Percentiles rank a stretch among this genome's conserved stretches.
Evolutionary conservation across 2,329 filamentous ascomycete genomes (phyloP).

Genomic region (Cytospora piceae): DNA sequence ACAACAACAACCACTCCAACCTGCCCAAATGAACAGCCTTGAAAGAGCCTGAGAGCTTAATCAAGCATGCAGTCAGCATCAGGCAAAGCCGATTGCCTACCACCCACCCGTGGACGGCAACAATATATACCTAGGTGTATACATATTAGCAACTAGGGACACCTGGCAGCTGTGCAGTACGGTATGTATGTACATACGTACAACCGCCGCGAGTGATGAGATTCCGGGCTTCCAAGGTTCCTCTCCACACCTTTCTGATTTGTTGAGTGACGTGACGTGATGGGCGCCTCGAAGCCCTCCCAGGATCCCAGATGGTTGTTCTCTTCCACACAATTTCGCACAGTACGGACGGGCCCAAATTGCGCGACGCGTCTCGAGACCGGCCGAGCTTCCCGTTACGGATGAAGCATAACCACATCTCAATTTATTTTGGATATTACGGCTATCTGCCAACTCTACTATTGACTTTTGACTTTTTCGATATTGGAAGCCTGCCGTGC

Average conservation of each 20-base stretch:
- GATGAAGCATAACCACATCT: not conserved
- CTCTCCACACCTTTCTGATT: not conserved
- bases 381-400: not conserved
- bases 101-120: not conserved
- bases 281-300: not conserved
- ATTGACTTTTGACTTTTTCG: not conserved
- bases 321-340: not conserved
- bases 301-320: not conserved
- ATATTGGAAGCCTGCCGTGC: not conserved
- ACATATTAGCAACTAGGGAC: too few species aligned
- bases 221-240: too few species aligned
- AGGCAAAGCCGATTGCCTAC: not conserved
- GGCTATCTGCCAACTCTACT: not conserved
- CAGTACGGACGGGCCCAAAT: not conserved
- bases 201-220: not conserved
- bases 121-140: too few species aligned
- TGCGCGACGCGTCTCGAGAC: conserved; percentile 1
- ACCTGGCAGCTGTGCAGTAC: too few species aligned
- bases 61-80: not conserved
- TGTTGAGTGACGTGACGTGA: conserved; percentile 5
- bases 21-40: too few species aligned
- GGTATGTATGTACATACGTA: not conserved
- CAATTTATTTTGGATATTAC: not conserved
- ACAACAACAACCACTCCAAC: too few species aligned
- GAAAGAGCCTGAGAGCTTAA: not conserved